Percentiles rank a stretch among this genome's conserved stretches.
phyloP scores from a whole-genome alignment of 345 rosid genomes.

The Salix dunnii region DNA sequence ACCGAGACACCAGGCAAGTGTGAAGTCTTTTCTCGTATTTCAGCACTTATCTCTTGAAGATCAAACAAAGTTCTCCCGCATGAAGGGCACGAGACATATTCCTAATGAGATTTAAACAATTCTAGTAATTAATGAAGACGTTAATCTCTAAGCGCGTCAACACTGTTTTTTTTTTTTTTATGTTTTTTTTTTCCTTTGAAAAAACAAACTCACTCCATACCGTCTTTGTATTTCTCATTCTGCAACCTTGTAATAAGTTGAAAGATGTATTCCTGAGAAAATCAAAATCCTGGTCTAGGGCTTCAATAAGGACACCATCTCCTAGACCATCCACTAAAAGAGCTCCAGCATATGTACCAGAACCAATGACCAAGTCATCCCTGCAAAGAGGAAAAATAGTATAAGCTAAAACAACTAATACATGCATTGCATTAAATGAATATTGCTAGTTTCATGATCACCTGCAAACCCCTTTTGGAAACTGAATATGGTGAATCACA shows the following conservation, averaged over 20 bases:
- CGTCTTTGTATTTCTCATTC: slow-evolving; percentile 98
- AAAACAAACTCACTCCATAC: slow-evolving; percentile 34
- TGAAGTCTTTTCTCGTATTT: slow-evolving; percentile 82
- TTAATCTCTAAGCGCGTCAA: not conserved
- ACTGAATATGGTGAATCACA: slow-evolving; percentile 86
- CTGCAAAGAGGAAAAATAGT: slow-evolving; percentile 38
- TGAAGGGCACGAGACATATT: slow-evolving; percentile 94
- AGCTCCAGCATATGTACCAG: slow-evolving; percentile 80
- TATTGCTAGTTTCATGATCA: slow-evolving; percentile 20
- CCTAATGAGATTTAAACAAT: slow-evolving; percentile 42
- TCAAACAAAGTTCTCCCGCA: slow-evolving; percentile 96
- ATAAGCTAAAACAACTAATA: slow-evolving; percentile 9
- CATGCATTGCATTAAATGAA: slow-evolving; percentile 3
- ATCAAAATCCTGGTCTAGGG: slow-evolving; percentile 81
- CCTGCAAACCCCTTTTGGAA: slow-evolving; percentile 75
- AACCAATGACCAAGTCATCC: slow-evolving; percentile 88
- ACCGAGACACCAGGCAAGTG: slow-evolving; percentile 99
- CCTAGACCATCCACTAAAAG: slow-evolving; percentile 97
- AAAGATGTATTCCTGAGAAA: slow-evolving; percentile 87
- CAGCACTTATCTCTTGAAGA: slow-evolving; percentile 93
- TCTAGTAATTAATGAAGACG: slow-evolving; percentile 5
- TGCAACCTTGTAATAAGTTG: slow-evolving; percentile 94
- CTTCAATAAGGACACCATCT: slow-evolving; percentile 86
- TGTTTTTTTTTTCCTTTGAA: not conserved
- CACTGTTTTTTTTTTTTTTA: not conserved